Evolutionary conservation across 257 asterid genomes (phyloP), one percentile per base, ranked within the genome.

Genomic region (Echites panduratus): DNA sequence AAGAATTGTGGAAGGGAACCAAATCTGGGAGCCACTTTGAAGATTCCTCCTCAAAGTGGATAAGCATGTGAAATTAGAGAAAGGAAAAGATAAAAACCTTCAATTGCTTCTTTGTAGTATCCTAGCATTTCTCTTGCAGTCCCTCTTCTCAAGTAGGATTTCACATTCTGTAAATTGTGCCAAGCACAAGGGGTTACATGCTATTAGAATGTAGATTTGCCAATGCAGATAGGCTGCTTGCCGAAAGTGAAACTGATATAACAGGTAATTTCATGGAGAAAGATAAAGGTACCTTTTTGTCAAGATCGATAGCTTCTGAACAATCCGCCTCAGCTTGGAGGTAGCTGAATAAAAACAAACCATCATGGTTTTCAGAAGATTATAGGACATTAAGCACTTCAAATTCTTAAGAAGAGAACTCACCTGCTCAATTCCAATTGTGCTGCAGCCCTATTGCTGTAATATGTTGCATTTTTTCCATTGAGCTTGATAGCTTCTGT

Each of bases 71-170:
- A n/a, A 49, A 48, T 5, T 0, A 41, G 66, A 74, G 16, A 22
- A n/a, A 14, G 40, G 47, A 20, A 35, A 45, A 24, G 9, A 71
- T 62, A 84, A 74, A 80, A 74, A 87, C 99, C 99, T 77, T 91
- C 97, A 77, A 85, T 82, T 71, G 99, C 97, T 75, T 88, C 97
- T 73, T 79, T 88, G 69, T 73, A 82, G 78, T 82, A 94, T 69
- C 96, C 96, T 79, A 91, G 80, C 92, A 88, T 91, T 87, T 94
- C 97, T 61, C 99, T 83, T 17, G 98, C 87, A 22, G 96, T 93
- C 75, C 95, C 98, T 84, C 98, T 89, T 71, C 98, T 86, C 70
- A 93, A 79, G 79, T 85, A 87, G 8, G 99, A 91, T 82, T 94
- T 94, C 47, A 94, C 90, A 82, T 84, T 94, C 99, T 94, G 96